Evolutionary conservation across 106 monocot genomes (phyloP).

Genomic region (Apostasia shenzhenica): DNA sequence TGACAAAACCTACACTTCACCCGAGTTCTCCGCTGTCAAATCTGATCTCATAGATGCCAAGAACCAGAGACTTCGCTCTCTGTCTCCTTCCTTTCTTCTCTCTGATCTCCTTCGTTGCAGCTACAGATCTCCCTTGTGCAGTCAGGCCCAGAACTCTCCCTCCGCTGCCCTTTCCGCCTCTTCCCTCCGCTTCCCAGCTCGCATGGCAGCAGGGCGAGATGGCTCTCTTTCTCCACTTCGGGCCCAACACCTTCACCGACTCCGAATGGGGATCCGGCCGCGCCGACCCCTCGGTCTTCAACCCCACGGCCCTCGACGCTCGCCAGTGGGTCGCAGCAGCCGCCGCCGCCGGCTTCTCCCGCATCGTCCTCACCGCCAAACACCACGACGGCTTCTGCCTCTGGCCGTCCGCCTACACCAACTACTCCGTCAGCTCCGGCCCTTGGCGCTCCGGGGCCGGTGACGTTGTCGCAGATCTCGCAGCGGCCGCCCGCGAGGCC

Average conservation of each 20-base stretch:
- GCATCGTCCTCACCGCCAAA: constrained; percentile 80
- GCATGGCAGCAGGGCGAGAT: constrained; percentile 77
- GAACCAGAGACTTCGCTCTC: neutral
- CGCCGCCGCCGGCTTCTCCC: constrained; percentile 42
- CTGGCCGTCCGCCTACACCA: constrained; percentile 83
- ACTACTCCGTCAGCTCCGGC: constrained; percentile 69
- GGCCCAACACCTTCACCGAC: constrained; percentile 95
- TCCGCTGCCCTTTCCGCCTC: constrained; percentile 70
- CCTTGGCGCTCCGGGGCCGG: constrained; percentile 59
- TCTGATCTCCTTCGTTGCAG: neutral
- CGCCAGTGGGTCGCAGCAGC: constrained; percentile 73
- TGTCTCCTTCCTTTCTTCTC: constrained; percentile 7
- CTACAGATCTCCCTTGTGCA: constrained; percentile 19
- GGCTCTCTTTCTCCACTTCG: constrained; percentile 97
- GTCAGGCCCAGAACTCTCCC: constrained; percentile 19
- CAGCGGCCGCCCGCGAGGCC: constrained; percentile 44
- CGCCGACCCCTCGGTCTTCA: constrained; percentile 54
- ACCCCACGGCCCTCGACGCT: constrained; percentile 52
- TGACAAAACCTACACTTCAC: too few species aligned
- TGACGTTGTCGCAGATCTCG: constrained; percentile 77
- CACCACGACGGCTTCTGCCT: constrained; percentile 99
- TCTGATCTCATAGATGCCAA: too few species aligned
- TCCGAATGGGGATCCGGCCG: constrained; percentile 85
- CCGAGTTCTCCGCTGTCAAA: too few species aligned
- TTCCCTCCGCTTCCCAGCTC: constrained; percentile 71